phyloP scores from a whole-genome alignment of 2,329 filamentous ascomycete genomes.

The Botrytis squamosa region DNA sequence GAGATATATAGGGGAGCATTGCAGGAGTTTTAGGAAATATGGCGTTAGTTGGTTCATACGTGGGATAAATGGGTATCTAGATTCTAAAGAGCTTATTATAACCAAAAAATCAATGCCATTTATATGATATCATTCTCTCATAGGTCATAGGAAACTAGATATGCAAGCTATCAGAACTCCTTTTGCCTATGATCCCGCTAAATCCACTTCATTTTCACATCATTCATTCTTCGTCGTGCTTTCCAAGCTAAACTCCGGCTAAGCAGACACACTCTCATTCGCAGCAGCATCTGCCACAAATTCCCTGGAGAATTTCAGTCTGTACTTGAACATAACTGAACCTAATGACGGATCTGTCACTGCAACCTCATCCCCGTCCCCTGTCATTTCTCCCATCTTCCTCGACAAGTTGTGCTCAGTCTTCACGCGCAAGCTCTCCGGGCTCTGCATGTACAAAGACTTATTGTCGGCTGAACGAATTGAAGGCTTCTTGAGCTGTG shows the following conservation, averaged over 20 bases:
- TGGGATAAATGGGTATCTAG: conserved; percentile 25
- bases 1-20: conserved; percentile 29
- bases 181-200: background rate
- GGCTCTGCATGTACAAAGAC: conserved; percentile 87
- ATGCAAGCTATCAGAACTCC: conserved; percentile 15
- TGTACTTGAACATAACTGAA: conserved; percentile 42
- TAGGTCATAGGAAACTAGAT: background rate
- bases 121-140: conserved; percentile 6
- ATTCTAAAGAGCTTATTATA: conserved; percentile 20
- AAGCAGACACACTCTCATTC: conserved; percentile 4
- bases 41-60: conserved; percentile 35
- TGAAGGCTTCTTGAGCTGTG: conserved; percentile 91
- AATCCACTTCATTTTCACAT: conserved; percentile 5
- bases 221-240: background rate
- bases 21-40: conserved; percentile 34
- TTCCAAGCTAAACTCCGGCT: background rate
- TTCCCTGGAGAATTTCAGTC: conserved; percentile 33
- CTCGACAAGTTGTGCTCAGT: conserved; percentile 79
- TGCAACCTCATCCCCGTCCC: conserved; percentile 82
- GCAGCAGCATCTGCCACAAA: conserved; percentile 14
- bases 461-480: conserved; percentile 77
- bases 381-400: conserved; percentile 74
- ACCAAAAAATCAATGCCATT: conserved; percentile 15
- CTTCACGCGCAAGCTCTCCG: conserved; percentile 77
- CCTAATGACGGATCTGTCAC: conserved; percentile 88